A percentile compares a stretch with the other conserved stretches of the same genome.
Conservation (phyloP, 208 protist genomes). For the Tritrichomonas foetus region DNA sequence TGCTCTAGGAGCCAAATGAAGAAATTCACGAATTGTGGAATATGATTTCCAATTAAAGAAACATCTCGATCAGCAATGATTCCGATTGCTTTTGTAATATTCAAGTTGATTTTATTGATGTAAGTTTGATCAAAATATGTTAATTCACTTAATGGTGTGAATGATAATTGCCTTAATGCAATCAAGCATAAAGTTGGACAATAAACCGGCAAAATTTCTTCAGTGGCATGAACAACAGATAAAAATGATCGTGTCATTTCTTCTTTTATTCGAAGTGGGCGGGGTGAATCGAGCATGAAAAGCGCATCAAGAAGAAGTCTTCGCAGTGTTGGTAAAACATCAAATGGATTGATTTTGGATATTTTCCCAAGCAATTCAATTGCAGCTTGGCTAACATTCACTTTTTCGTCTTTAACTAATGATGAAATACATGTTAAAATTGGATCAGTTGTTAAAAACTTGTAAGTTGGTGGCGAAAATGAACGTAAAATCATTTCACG, state of each 20-base stretch:
- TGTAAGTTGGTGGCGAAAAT: neutral
- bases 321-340: neutral
- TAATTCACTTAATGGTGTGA: neutral
- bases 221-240: neutral
- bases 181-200: neutral
- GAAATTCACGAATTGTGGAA: neutral
- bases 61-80: neutral
- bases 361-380: constrained; percentile 10
- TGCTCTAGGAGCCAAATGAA: neutral
- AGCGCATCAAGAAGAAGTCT: neutral
- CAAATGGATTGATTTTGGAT: neutral
- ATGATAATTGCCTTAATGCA: neutral
- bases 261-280: neutral
- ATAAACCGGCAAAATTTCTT: neutral
- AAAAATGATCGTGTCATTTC: neutral
- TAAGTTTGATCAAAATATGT: neutral
- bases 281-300: neutral
- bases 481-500: neutral
- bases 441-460: neutral
- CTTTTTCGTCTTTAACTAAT: neutral
- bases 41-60: neutral
- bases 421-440: neutral
- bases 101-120: neutral
- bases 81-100: neutral
- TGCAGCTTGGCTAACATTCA: neutral